Evolutionary conservation across 2,329 filamentous ascomycete species (phyloP), one percentile per base, ranked within the genome.

Genomic region (Pochonia chlamydosporia): DNA sequence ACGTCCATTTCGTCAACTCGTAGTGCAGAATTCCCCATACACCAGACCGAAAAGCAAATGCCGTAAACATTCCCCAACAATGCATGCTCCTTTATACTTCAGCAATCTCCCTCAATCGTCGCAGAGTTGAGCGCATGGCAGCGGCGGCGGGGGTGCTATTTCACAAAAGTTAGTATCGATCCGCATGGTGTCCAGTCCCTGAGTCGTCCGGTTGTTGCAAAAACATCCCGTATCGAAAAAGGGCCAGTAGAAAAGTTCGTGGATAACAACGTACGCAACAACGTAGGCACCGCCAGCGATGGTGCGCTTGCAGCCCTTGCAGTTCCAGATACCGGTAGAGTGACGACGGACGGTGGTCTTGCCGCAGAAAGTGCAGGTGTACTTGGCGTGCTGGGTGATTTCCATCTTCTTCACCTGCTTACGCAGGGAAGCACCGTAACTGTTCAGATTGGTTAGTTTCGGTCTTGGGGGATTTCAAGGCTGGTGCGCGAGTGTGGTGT

Each of bases 321-420:
- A 99, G 74, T 92, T 82, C 92, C 92, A 96, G 82, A 96, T 96
- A 66, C 91, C 91, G 63, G 92, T 88, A 56, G 89, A 84, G 69
- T 89, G 80, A 68, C 92, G 85, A 81, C 90, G 90, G 69, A 96
- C 90, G 64, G 85, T 87, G 71, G 84, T 85, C 86, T 97, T 97
- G 70, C 92, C 92, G 83, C 90, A 96, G 87, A 97, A 99, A 60
- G 91, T 92, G 85, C 92, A 97, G 70, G 85, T 84, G 70, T 96
- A 97, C 73, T 87, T 87, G 78, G 90, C 89, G 82, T 99, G 93
- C 77, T 97, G 93, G 67, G 89, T 88, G 74, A 97, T 88, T 86
- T 97, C 93, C 87, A 96, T 96, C 88, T 96, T 96, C 89, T 97
- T 97, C 70, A 72, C 69, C 65, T 72, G 91, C 84, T 97, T 97